A percentile compares a stretch with the other conserved stretches of the same genome.
Evolutionary conservation across 2,329 filamentous ascomycete species (phyloP).

Genomic region (Apiospora aurea): DNA sequence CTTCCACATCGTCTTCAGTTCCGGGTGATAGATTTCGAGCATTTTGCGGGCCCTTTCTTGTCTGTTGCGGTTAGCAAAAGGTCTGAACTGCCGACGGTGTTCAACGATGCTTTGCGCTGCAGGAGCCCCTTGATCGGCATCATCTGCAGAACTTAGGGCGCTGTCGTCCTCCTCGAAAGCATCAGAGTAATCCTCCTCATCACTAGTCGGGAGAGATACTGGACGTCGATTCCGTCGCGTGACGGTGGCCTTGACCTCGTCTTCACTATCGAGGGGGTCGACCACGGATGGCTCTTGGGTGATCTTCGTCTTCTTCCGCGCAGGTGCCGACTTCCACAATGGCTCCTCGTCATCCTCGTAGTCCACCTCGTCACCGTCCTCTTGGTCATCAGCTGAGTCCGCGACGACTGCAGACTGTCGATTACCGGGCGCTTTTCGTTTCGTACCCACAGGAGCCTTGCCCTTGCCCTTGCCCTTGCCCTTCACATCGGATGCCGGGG

Average conservation of each 20-base stretch:
- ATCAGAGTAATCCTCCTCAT: conserved; percentile 33
- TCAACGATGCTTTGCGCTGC: background rate
- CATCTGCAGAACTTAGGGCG: conserved; percentile 13
- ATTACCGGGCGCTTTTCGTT: conserved; percentile 21
- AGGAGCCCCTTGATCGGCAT: background rate
- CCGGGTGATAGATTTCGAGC: conserved; percentile 80
- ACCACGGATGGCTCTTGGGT: background rate
- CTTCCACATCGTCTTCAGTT: conserved; percentile 84
- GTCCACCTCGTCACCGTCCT: conserved; percentile 31
- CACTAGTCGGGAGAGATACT: conserved; percentile 32
- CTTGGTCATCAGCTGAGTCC: conserved; percentile 27
- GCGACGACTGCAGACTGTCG: background rate
- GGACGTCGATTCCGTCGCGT: conserved; percentile 22
- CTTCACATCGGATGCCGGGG: conserved; percentile 25
- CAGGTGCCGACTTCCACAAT: conserved; percentile 27
- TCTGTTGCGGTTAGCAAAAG: background rate
- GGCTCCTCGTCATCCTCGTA: conserved; percentile 30
- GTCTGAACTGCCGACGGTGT: background rate
- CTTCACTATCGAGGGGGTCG: conserved; percentile 7
- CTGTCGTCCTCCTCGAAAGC: conserved; percentile 29
- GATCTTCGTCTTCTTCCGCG: conserved; percentile 29
- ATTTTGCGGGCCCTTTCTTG: conserved; percentile 36
- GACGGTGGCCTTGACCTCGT: conserved; percentile 7
- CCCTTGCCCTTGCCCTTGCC: conserved; percentile 24
- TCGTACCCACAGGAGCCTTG: conserved; percentile 21